Evolutionary conservation across 129 eudicot species (phyloP).

Genomic region (Helianthus tuberosus): DNA sequence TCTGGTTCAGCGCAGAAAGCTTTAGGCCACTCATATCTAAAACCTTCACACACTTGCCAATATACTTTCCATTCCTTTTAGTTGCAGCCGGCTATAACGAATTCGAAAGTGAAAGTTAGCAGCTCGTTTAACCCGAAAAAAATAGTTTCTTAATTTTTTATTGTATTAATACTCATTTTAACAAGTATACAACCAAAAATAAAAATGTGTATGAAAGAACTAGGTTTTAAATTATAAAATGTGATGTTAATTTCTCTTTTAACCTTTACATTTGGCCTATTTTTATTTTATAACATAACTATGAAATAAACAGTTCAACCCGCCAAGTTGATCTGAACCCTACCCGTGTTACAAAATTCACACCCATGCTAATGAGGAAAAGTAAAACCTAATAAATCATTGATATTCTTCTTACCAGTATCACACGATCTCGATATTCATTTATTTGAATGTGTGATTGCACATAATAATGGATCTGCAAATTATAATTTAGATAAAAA

Average conservation of each 20-base stretch:
- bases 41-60: conserved; percentile 69
- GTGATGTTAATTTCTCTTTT: background rate
- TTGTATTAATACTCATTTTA: background rate
- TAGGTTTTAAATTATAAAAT: background rate
- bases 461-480: conserved; percentile 68
- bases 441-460: conserved; percentile 80
- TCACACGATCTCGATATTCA: conserved; percentile 69
- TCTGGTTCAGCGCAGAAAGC: conserved; percentile 68
- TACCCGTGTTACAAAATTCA: background rate
- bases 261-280: background rate
- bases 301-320: background rate
- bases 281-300: background rate
- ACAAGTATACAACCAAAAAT: background rate
- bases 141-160: too few relatives aligned
- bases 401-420: conserved; percentile 51
- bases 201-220: background rate
- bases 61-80: conserved; percentile 53
- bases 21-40: conserved; percentile 80
- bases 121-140: background rate
- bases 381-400: background rate
- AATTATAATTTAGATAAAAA: background rate
- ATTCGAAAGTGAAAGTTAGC: conserved; percentile 2
- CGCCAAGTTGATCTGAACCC: background rate
- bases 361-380: background rate
- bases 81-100: conserved; percentile 61